Base-by-base conservation (phyloP, 768 basidiomycete species). In the Megacollybia marginata region DNA sequence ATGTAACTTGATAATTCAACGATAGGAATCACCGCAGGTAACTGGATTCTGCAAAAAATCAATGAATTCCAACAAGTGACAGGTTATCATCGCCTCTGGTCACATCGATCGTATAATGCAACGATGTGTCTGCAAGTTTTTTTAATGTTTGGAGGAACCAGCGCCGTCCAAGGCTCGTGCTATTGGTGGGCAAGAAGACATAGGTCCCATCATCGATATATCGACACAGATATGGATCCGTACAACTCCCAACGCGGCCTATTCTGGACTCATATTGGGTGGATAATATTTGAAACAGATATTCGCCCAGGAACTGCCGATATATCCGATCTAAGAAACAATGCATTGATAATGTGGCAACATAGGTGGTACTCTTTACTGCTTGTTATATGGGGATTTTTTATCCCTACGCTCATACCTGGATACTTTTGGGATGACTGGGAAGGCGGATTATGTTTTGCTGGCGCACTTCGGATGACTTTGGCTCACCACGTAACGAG, bases 181-280 rank as follows among this genome's bases (percentile, higher is more conserved):
- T 67, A 69, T 50, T 79, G 78, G 78, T 80, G 78, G 78, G 68
- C 71, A 12, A 65, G 78, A 16, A 74, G 72, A 35, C 78, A 80
- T 62, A 68, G 79, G 43, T 72, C 78, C 35, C 75, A 76, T 54
- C 75, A 76, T 60, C 70, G 75, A 56, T 67, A 67, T 50, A 79
- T 76, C 54, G 79, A 80, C 66, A 79, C 78, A 35, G 72, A 75
- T 40, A 71, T 79, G 42, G 78, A 80, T 61, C 79, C 79, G 5
- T 80, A 80, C 65, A 71, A 69, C 50, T 75, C 78, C 2, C 70
- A 76, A 57, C 67, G 69, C 52, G 78, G 78, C 44, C 67, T 78
- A 60, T 68, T 69, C 62, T 73, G 66, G 61, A 64, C 74, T 4
- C 77, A 78, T 59, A 57, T 75, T 48, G 69, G 69, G 9, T 73